Evolutionary conservation across 768 basidiomycete species (phyloP).

Genomic region (Sutorius australiensis): DNA sequence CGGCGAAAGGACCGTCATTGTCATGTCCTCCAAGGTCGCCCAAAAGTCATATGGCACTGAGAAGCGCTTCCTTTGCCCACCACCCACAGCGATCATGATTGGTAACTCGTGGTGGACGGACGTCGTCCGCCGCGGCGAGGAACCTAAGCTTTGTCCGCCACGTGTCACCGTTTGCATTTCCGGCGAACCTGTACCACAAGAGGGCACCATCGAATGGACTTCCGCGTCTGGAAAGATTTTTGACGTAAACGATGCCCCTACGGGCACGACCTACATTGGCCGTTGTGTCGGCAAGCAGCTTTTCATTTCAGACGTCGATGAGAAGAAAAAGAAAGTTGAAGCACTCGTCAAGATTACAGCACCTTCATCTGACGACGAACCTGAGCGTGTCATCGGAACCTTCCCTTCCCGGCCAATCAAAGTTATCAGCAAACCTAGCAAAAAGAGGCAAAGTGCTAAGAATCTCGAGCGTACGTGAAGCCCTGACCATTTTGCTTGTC

Average conservation of each 20-base stretch:
- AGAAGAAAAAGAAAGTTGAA: conserved; percentile 94
- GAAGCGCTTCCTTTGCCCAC: conserved; percentile 92
- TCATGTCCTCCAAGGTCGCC: conserved; percentile 97
- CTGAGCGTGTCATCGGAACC: conserved; percentile 78
- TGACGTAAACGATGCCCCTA: conserved; percentile 73
- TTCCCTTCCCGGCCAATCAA: conserved; percentile 96
- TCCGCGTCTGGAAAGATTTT: conserved; percentile 79
- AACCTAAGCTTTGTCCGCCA: conserved; percentile 70
- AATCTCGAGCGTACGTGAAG: conserved; percentile 77
- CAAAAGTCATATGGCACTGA: conserved; percentile 98
- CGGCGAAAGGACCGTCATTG: conserved; percentile 90
- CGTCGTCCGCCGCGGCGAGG: conserved; percentile 67
- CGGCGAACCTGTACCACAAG: conserved; percentile 83
- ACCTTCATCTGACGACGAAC: conserved; percentile 72
- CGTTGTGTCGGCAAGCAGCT: conserved; percentile 92
- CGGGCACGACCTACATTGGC: conserved; percentile 85
- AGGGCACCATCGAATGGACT: conserved; percentile 86
- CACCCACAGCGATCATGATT: conserved; percentile 90
- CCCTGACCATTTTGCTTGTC: conserved; percentile 7
- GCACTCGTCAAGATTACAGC: conserved; percentile 88
- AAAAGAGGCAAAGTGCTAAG: conserved; percentile 93
- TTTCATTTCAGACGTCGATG: conserved; percentile 92
- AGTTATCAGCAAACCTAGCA: conserved; percentile 97
- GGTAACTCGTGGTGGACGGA: conserved; percentile 95
- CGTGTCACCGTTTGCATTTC: conserved; percentile 87